Evolutionary conservation across 768 basidiomycete species (phyloP).

Genomic region (Mycena indigotica): DNA sequence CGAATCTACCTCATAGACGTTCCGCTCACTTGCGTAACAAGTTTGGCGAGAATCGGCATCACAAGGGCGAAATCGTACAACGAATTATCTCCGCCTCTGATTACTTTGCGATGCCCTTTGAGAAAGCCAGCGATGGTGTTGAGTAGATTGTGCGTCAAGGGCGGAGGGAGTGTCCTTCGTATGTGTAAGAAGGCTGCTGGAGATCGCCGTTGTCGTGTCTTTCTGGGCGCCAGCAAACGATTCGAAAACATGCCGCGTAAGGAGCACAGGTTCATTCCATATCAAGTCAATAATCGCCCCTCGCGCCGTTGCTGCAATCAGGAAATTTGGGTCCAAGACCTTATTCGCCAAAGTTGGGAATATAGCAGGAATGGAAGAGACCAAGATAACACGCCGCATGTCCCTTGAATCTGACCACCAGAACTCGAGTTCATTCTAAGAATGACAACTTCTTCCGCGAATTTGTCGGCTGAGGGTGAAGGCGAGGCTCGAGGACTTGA

Average conservation of each 20-base stretch:
- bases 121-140: conserved; percentile 72
- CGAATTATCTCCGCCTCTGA: conserved; percentile 47
- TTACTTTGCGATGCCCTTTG: conserved; percentile 42
- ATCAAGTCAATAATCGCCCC: conserved; percentile 63
- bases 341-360: conserved; percentile 58
- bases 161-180: conserved; percentile 58
- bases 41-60: conserved; percentile 58
- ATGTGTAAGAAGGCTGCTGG: conserved; percentile 60
- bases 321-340: conserved; percentile 53
- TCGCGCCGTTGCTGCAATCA: conserved; percentile 59
- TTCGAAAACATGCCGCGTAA: conserved; percentile 65
- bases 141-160: conserved; percentile 65
- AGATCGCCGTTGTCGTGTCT: conserved; percentile 49
- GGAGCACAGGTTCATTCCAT: conserved; percentile 73
- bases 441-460: conserved; percentile 36
- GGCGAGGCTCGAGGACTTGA: conserved; percentile 35
- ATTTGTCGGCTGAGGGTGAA: conserved; percentile 25
- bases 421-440: conserved; percentile 60
- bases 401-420: conserved; percentile 46
- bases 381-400: conserved; percentile 69
- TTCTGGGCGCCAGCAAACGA: conserved; percentile 53
- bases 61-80: conserved; percentile 56
- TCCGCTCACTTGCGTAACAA: conserved; percentile 67
- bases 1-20: conserved; percentile 73
- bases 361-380: conserved; percentile 56